A percentile compares a stretch with the other conserved stretches of the same genome.
These are phyloP conservation scores for Simmondsia chinensis DNA, from an alignment of 148 eudicot species.

Conservation along the genomic window DNA sequence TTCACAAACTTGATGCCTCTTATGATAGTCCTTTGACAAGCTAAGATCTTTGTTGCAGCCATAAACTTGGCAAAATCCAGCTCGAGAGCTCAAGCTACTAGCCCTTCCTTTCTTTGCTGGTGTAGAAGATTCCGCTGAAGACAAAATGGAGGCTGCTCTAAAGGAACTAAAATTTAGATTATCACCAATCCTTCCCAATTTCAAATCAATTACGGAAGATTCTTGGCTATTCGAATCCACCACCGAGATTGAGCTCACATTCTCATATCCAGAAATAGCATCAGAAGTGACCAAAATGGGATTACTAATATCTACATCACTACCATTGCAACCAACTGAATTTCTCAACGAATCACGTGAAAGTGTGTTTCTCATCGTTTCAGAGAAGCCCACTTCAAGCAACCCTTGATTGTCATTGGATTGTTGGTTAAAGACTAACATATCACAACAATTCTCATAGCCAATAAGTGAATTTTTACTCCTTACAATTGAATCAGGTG, in stretches of 20 bases:
- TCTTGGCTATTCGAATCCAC: conserved; percentile 36
- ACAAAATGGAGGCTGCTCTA: conserved; percentile 11
- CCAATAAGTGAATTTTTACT: conserved; percentile 17
- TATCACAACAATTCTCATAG: conserved; percentile 19
- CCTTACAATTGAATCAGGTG: conserved; percentile 12
- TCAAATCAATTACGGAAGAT: conserved; percentile 38
- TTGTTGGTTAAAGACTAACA: conserved; percentile 19
- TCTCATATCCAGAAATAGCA: conserved; percentile 27
- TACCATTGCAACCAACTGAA: conserved; percentile 8
- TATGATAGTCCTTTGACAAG: conserved; percentile 62
- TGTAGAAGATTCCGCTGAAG: conserved; percentile 24
- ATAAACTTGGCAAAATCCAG: conserved; percentile 58
- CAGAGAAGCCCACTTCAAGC: conserved; percentile 26
- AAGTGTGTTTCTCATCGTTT: conserved; percentile 19
- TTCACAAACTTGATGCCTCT: conserved; percentile 90
- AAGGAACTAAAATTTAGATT: conserved; percentile 13
- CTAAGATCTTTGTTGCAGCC: conserved; percentile 76
- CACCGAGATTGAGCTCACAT: conserved; percentile 32
- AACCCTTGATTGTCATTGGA: conserved; percentile 26
- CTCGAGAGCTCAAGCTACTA: conserved; percentile 22
- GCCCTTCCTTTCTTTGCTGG: conserved; percentile 36
- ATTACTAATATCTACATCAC: conserved; percentile 7
- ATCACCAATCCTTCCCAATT: conserved; percentile 44
- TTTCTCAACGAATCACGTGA: conserved; percentile 15
- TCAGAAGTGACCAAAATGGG: conserved; percentile 17